Evolutionary conservation across 805 yeast genomes (phyloP).

Genomic region (Candida corydali): DNA sequence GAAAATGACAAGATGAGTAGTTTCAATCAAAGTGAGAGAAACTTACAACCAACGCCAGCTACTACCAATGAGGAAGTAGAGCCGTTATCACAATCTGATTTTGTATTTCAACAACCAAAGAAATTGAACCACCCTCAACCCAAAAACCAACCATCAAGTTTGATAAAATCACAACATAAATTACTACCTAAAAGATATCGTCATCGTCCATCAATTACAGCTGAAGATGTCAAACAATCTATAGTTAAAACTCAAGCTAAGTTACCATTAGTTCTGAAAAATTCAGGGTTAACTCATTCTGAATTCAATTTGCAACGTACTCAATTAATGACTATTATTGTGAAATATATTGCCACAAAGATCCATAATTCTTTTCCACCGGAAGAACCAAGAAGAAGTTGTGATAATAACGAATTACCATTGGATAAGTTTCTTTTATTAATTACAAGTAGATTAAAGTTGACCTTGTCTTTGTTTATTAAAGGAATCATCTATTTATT

Average conservation of each 20-base stretch:
- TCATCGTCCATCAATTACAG: slow-evolving; percentile 4
- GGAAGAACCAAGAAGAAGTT: slow-evolving; percentile 21
- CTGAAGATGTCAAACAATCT: slow-evolving; percentile 5
- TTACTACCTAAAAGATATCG: not conserved
- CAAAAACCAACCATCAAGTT: not conserved
- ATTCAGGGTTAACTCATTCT: slow-evolving; percentile 11
- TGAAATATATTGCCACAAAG: slow-evolving; percentile 40
- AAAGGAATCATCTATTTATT: slow-evolving; percentile 40
- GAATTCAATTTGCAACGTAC: slow-evolving; percentile 28
- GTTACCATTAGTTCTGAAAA: slow-evolving; percentile 3
- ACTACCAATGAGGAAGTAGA: slow-evolving; percentile 5
- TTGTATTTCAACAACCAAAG: slow-evolving; percentile 7
- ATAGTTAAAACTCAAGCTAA: not conserved
- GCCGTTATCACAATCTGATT: slow-evolving; percentile 1
- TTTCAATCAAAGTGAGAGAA: slow-evolving; percentile 2
- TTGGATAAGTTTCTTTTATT: slow-evolving; percentile 37
- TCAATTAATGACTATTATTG: slow-evolving; percentile 39
- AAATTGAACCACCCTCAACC: slow-evolving; percentile 5
- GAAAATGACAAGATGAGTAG: slow-evolving; percentile 4
- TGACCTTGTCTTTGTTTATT: slow-evolving; percentile 33
- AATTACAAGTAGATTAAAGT: slow-evolving; percentile 32
- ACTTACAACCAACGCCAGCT: slow-evolving; percentile 9
- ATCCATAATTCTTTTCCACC: slow-evolving; percentile 43
- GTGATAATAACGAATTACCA: slow-evolving; percentile 25
- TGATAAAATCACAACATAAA: no score